These are phyloP conservation scores for Lasiosphaeris hirsuta DNA, from an alignment of 495 filamentous ascomycete genomes.

Conservation along the genomic window DNA sequence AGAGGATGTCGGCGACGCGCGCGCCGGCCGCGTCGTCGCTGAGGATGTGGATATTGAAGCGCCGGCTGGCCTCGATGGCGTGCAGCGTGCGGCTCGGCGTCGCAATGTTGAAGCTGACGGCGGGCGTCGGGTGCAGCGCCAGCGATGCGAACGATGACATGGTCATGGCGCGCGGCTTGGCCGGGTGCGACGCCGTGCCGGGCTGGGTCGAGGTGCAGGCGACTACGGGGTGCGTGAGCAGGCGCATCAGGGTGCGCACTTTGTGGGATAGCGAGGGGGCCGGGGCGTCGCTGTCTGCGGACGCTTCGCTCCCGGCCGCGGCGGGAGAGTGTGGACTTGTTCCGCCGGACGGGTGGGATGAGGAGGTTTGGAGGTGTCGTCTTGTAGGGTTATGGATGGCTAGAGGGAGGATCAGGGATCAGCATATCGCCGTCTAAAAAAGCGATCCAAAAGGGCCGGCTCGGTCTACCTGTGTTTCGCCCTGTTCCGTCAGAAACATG, in stretches of 20 bases:
- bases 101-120: slow-evolving; percentile 77
- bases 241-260: slow-evolving; percentile 65
- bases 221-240: slow-evolving; percentile 68
- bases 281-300: background rate
- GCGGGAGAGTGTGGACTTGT: background rate
- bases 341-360: background rate
- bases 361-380: slow-evolving; percentile 15
- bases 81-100: slow-evolving; percentile 67
- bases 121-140: slow-evolving; percentile 59
- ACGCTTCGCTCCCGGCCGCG: background rate
- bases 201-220: slow-evolving; percentile 56
- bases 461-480: background rate
- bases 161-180: slow-evolving; percentile 60
- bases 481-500: too few relatives aligned
- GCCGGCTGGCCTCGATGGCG: slow-evolving; percentile 47
- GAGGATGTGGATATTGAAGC: slow-evolving; percentile 51
- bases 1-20: slow-evolving; percentile 42
- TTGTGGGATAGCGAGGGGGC: slow-evolving; percentile 28
- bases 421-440: background rate
- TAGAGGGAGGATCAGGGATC: background rate
- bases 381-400: background rate
- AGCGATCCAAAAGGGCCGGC: too few relatives aligned
- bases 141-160: slow-evolving; percentile 83
- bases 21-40: slow-evolving; percentile 39
- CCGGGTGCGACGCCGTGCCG: slow-evolving; percentile 23